Base-by-base conservation (phyloP, 441 rosid species). In the Jatropha podagrica region DNA sequence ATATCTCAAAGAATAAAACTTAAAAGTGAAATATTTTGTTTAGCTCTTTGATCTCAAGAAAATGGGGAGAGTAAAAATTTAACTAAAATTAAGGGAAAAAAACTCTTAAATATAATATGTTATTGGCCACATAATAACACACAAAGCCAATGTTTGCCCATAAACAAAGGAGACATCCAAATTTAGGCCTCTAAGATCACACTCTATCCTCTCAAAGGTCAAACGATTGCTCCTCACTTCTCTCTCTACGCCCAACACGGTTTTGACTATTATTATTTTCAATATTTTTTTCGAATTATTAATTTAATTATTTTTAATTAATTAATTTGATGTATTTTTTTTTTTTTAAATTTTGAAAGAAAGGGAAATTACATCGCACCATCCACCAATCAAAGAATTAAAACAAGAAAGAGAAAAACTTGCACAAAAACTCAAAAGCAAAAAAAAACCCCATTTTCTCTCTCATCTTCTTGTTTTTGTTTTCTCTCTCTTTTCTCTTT, bases 131-230 rank as follows among this genome's bases (percentile, higher is more conserved):
- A 76, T 51, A 74, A 70, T 76, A 23, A 69, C 60, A 17, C 9
- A 68, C 23, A 71, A 56, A 76, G 69, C 73, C 61, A 69, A 74
- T 76, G 81, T 76, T 80, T 84, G 82, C 48, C 87, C 90, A 76
- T 73, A 65, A 85, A 89, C 84, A 59, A 68, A 76, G 93, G 84
- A 44, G 72, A 77, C 72, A 77, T 74, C 89, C 79, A 85, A 81
- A 80, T 81, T 81, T 86, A 88, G 86, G 76, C 15, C 56, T 7
- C 71, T 61, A 17, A 55, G 44, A 48, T 62, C 65, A 77, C 70
- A 60, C 58, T 4, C 9, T 17, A 61, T 37, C 37, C 63, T 46
- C 82, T 75, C 76, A 26, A 67, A 82, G 81, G 86, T 70, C 80
- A 81, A 85, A 81, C 76, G 63, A 74, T 54, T 77, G 15, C 78